Percentiles rank a stretch among this genome's conserved stretches.
phyloP scores from a whole-genome alignment of 148 eudicot genomes.

The Bassia scoparia region DNA sequence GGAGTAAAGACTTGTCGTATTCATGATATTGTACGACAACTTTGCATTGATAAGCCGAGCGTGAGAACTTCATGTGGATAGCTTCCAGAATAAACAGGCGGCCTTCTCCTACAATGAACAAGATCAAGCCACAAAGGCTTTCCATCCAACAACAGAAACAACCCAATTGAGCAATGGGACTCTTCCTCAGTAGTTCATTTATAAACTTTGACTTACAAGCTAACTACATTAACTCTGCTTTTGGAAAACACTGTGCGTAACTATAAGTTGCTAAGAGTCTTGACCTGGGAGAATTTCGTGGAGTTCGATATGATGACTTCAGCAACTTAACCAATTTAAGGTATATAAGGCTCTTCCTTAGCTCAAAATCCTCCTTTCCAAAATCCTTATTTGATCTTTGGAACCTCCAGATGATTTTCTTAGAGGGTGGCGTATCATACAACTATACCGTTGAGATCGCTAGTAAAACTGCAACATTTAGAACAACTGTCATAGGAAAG shows the following conservation, averaged over 20 bases:
- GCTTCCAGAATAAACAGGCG: neutral
- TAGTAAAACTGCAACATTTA: slow-evolving; percentile 7
- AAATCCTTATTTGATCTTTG: slow-evolving; percentile 9
- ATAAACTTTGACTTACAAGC: slow-evolving; percentile 11
- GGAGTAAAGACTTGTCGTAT: slow-evolving; percentile 26
- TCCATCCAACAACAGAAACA: neutral
- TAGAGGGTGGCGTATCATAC: neutral
- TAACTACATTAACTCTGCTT: neutral
- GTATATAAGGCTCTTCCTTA: slow-evolving; percentile 11
- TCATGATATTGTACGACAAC: slow-evolving; percentile 20
- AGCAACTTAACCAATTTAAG: slow-evolving; percentile 10
- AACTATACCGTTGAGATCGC: neutral
- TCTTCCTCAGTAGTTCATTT: slow-evolving; percentile 15
- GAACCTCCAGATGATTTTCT: slow-evolving; percentile 19
- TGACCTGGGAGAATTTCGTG: slow-evolving; percentile 18
- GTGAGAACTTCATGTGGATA: slow-evolving; percentile 16
- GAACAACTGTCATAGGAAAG: slow-evolving; percentile 17
- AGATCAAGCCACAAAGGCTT: slow-evolving; percentile 12
- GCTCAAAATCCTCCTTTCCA: neutral
- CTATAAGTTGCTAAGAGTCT: slow-evolving; percentile 19
- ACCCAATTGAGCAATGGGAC: slow-evolving; percentile 6
- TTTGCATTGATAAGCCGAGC: slow-evolving; percentile 19
- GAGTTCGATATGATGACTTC: neutral
- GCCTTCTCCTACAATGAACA: neutral
- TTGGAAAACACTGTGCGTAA: slow-evolving; percentile 15